Evolutionary conservation across 441 rosid genomes (phyloP), one percentile per base, ranked within the genome.

Genomic region (Populus hybrid): DNA sequence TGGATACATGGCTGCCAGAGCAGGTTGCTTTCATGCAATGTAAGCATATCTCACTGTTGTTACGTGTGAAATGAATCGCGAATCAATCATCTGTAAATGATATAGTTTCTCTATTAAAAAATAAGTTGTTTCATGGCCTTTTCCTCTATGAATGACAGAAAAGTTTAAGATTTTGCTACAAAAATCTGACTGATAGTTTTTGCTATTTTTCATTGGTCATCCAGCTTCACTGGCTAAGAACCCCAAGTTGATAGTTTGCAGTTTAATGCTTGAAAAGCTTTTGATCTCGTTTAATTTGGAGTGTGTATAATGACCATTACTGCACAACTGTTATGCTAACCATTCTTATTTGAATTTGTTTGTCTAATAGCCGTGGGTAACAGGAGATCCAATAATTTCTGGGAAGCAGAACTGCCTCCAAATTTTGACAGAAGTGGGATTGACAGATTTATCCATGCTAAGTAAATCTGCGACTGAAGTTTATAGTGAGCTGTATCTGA

Each of bases 1-100:
- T 93, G 81, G 97, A 93, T 84, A 93, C 93, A 40, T 93, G 96
- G 97, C 86, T 91, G 40, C 94, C 96, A 3, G 93, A 90, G 71
- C 97, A 93, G 79, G 93, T 93, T 81, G 85, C 92, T 79, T 91
- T 89, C 72, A 91, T 91, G 92, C 85, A 86, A 81, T 87, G 97
- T 93, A 87, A 89, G 91, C 79, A 76, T 75, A 54, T 69, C 71
- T 73, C n/a, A 9, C 46, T 8, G 9, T 14, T 14, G 20, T 74
- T 24, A 74, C 23, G 10, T 64, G 57, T 35, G 6, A 64, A 50
- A 23, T 23, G 10, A 30, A 42, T 28, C n/a, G n/a, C 24, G 72
- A 63, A 42, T 21, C n/a, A 28, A 20, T 20, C 16, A 50, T 26
- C 1, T 30, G 24, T 16, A n/a, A 20, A 8, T 57, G 40, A 2